Conservation (phyloP, 2,329 filamentous ascomycete genomes). For the Pestalotiopsis sp. region DNA sequence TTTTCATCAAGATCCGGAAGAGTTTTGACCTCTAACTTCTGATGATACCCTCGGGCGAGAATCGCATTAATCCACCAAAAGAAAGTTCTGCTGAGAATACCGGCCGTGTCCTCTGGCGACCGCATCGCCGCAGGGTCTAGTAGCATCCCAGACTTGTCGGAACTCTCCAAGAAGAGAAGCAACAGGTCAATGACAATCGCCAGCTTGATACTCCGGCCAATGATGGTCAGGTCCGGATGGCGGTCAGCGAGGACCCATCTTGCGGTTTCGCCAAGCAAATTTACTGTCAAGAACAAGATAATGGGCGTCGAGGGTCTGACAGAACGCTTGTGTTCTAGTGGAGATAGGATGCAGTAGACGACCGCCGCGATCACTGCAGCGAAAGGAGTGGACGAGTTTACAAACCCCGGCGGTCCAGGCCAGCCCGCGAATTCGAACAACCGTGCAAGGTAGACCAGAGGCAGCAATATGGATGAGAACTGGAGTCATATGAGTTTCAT, state of each 20-base stretch:
- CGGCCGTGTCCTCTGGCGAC: conserved; percentile 28
- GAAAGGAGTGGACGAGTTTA: background rate
- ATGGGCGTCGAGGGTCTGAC: conserved; percentile 20
- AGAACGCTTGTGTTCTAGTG: conserved; percentile 21
- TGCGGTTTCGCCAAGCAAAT: conserved; percentile 19
- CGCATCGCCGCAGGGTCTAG: conserved; percentile 9
- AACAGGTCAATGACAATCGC: conserved; percentile 23
- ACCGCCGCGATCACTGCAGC: conserved; percentile 7
- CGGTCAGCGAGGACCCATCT: background rate
- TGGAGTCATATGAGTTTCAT: background rate
- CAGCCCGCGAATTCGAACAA: background rate
- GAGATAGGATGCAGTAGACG: conserved; percentile 16
- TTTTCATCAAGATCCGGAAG: conserved; percentile 26
- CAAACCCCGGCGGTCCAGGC: background rate
- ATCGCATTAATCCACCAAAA: conserved; percentile 35
- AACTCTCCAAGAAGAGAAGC: conserved; percentile 21
- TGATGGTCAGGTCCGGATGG: conserved; percentile 11
- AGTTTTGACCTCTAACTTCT: conserved; percentile 21
- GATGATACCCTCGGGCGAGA: conserved; percentile 28
- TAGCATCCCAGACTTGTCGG: conserved; percentile 18
- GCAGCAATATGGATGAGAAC: background rate
- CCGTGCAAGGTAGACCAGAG: background rate
- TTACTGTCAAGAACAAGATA: conserved; percentile 23
- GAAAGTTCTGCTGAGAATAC: conserved; percentile 26
- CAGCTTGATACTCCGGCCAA: background rate